Conservation (phyloP, 768 basidiomycete species). For the Auriscalpium vulgare region DNA sequence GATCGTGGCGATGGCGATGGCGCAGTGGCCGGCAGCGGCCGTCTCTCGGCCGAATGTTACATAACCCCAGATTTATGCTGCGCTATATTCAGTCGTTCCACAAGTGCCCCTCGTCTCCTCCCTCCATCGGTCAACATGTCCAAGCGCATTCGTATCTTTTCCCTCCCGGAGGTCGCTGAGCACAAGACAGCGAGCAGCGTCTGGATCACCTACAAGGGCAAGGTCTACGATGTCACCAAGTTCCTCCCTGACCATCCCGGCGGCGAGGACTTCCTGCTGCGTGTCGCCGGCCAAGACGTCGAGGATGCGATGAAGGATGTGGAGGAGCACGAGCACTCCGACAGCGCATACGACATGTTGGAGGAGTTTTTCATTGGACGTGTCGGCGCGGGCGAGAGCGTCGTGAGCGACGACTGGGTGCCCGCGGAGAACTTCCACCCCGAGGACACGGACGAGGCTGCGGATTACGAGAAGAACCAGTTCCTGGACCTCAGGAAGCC, state of each 20-base stretch:
- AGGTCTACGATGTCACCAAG: conserved; percentile 82
- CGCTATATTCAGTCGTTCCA: too few relatives aligned
- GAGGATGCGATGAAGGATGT: conserved; percentile 73
- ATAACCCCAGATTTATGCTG: too few relatives aligned
- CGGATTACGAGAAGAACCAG: conserved; percentile 82
- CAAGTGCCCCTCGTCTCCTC: too few relatives aligned
- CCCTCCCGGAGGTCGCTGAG: conserved; percentile 59
- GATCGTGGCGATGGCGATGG: too few relatives aligned
- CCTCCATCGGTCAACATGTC: conserved; percentile 35
- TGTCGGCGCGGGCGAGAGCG: conserved; percentile 64
- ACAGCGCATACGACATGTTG: conserved; percentile 87
- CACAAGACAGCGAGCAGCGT: conserved; percentile 60
- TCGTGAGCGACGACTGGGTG: conserved; percentile 86
- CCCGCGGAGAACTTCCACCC: conserved; percentile 87
- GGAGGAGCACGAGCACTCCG: conserved; percentile 81
- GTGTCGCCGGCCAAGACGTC: conserved; percentile 80
- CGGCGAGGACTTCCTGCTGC: conserved; percentile 84
- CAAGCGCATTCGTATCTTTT: conserved; percentile 61
- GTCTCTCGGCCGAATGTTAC: too few relatives aligned
- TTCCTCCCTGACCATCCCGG: conserved; percentile 91
- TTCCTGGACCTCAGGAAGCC: conserved; percentile 90
- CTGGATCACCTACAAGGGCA: conserved; percentile 75
- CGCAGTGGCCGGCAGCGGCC: too few relatives aligned
- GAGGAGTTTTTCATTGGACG: conserved; percentile 82
- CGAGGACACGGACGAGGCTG: conserved; percentile 73